Evolutionary conservation across 2,329 filamentous ascomycete species (phyloP), one percentile per base, ranked within the genome.

Genomic region (Diaporthe australafricana): DNA sequence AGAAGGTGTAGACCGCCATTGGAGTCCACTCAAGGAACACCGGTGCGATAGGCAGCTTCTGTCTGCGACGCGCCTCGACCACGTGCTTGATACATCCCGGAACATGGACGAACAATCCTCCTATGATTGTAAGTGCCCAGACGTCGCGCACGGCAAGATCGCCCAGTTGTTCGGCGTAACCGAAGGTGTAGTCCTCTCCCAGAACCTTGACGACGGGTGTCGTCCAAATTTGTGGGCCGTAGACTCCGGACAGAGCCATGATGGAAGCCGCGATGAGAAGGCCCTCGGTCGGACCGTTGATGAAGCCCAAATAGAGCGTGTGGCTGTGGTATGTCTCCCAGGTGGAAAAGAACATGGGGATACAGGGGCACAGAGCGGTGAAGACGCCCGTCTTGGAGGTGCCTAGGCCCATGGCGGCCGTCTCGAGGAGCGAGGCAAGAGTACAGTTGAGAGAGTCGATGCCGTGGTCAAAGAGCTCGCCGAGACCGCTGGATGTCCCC

Each of bases 281-380:
- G 25, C 96, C 96, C 85, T 99, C 96, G 42, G 96, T 99, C 2
- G 96, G 96, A 0, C 96, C 96, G 81, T 99, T 99, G 89, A 99
- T 93, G 81, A 96, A 94, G 70, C 96, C 96, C 16, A 99, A 90
- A 82, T 98, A 99, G 7, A 99, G 86, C 0, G 96, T 98, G 82
- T 99, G 96, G 6, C 96, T 98, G 83, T 99, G 96, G 82, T 98
- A 99, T 1, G 96, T 99, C 84, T 99, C 96, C 96, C 96, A 99
- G 2, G 96, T 99, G 3, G 96, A 98, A 84, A 99, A 98, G 87
- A 98, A 99, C 96, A 99, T 99, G 73, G 96, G 94, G 55, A 99
- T 85, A 77, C 95, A 97, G 1, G 96, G 96, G 73, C 96, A 91
- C 53, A 99, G 86, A 1, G 95, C 95, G 1, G 96, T 98, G 81